Percentiles rank a stretch among this genome's conserved stretches.
These are phyloP conservation scores for Bromus sterilis DNA, from an alignment of 176 grass and related monocot species.

Conservation along the genomic window DNA sequence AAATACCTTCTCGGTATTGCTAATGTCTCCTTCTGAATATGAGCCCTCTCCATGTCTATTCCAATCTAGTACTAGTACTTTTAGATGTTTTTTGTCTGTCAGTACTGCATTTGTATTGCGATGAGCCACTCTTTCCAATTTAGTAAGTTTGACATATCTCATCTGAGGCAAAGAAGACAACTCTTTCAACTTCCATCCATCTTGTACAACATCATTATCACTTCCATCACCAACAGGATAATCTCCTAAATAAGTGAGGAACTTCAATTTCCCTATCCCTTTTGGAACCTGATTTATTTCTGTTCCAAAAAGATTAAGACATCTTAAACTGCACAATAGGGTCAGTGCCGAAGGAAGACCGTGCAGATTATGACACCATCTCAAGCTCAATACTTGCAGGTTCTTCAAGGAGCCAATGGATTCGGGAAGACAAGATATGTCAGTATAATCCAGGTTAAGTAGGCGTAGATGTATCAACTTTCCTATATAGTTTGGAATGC, in stretches of 20 bases:
- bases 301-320: neutral
- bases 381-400: neutral
- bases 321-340: neutral
- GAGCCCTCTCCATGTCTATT: fast-evolving
- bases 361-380: neutral
- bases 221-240: neutral
- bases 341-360: neutral
- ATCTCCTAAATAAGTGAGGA: neutral
- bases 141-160: neutral
- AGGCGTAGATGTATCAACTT: neutral
- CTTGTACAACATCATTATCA: neutral
- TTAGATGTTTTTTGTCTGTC: neutral
- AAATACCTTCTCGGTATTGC: constrained; percentile 13
- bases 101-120: neutral
- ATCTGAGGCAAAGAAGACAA: too few relatives aligned
- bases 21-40: neutral
- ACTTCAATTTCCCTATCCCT: neutral
- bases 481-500: neutral
- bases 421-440: neutral
- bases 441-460: neutral
- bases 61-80: fast-evolving
- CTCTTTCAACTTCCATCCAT: neutral
- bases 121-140: neutral
- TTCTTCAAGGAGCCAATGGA: constrained; percentile 1
- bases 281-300: neutral